Evolutionary conservation across 208 protist species (phyloP), one percentile per base, ranked within the genome.

Genomic region (Phytomonas sp.): DNA sequence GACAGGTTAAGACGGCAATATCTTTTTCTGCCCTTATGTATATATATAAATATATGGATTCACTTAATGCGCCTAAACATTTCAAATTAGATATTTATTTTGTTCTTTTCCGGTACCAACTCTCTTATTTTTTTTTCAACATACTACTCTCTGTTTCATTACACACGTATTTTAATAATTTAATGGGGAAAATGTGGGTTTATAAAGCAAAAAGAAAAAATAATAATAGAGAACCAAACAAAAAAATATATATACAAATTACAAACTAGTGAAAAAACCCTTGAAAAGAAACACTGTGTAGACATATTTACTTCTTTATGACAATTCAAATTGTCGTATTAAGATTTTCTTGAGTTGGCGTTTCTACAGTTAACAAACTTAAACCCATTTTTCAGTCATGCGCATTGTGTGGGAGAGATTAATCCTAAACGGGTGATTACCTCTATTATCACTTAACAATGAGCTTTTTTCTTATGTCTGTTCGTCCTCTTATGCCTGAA

Each of bases 301-400:
- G 36, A 64, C 36, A 64, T 64, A 42, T 34, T 64, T 64, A 40
- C 36, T 64, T 64, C 12, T 19, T 63, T 63, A 63, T 63, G 29
- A 10, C 31, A 36, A 19, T 23, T 23, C 12, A 42, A 34, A n/a
- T 64, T 42, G 36, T 34, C 36, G 31, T 64, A 64, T 64, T 42
- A 64, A 64, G 1, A 49, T 19, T 10, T 2, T 49, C 40, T 49
- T 49, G 40, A 49, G 40, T 49, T 49, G 7, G 40, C 40, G 40
- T 19, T 49, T 49, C 40, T 19, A 49, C 14, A 12, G 40, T 49
- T 23, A 49, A 23, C 40, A 16, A 40, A 40, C 36, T 40, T 4
- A 40, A 12, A 23, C 40, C 40, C 12, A 19, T 19, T 23, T 19
- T 19, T 49, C 40, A 23, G 12, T 49, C 40, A 49, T 49, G 40